Conservation (phyloP, 495 filamentous ascomycete species). For the Halenospora varia region DNA sequence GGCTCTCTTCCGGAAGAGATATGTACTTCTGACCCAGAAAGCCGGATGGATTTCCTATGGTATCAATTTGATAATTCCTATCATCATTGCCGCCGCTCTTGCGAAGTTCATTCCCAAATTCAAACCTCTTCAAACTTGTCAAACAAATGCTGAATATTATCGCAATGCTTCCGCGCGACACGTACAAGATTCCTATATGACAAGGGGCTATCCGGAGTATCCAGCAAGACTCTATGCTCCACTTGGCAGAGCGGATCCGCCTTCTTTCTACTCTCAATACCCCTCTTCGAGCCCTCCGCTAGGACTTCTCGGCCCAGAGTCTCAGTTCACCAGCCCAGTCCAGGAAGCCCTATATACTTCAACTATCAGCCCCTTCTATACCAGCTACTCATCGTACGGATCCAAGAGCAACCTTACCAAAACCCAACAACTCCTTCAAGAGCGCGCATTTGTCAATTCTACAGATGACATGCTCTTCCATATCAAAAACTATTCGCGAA, state of each 20-base stretch:
- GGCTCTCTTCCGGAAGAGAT: constrained; percentile 18
- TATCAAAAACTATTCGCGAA: constrained; percentile 13
- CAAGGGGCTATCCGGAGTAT: too few species aligned
- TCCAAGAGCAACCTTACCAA: too few species aligned
- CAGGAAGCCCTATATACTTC: constrained; percentile 13
- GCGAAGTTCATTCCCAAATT: constrained; percentile 17
- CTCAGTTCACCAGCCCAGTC: constrained; percentile 6
- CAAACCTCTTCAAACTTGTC: constrained; percentile 15
- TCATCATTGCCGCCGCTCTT: constrained; percentile 18
- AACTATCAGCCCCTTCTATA: not conserved
- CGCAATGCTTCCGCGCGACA: constrained; percentile 6
- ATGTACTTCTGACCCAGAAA: constrained; percentile 17
- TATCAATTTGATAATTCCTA: constrained; percentile 22
- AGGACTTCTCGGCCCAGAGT: constrained; percentile 11
- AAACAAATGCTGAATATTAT: constrained; percentile 2
- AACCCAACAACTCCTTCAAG: too few species aligned
- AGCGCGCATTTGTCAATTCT: constrained; percentile 8
- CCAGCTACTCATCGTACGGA: too few species aligned
- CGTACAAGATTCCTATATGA: not conserved
- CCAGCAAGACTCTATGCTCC: constrained; percentile 4
- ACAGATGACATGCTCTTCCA: not conserved
- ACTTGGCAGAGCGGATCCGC: not conserved
- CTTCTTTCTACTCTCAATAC: not conserved
- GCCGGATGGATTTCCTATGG: constrained; percentile 22
- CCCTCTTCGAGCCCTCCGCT: not conserved